A percentile compares a stretch with the other conserved stretches of the same genome.
phyloP scores from a whole-genome alignment of 805 yeast genomes.

The Myxozyma vanderwaltii region DNA sequence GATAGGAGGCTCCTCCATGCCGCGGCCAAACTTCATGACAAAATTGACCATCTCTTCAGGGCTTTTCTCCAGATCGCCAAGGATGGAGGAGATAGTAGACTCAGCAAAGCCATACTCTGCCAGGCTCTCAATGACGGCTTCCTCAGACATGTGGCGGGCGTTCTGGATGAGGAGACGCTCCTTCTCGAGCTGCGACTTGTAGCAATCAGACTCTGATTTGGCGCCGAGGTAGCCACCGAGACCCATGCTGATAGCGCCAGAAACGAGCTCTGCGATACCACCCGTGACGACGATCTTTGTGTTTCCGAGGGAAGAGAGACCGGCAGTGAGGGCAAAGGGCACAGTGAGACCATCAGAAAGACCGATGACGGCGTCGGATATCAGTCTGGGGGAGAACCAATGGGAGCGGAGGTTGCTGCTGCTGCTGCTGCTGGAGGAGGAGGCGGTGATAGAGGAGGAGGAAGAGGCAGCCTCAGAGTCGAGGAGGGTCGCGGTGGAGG shows the following conservation, averaged over 20 bases:
- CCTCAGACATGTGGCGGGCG: slow-evolving; percentile 53
- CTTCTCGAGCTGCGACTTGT: slow-evolving; percentile 34
- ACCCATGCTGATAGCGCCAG: slow-evolving; percentile 98
- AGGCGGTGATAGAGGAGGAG: slow-evolving; percentile 15
- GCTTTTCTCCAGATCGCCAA: slow-evolving; percentile 73
- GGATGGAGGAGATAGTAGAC: slow-evolving; percentile 69
- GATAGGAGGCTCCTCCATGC: slow-evolving; percentile 94
- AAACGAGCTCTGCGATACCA: slow-evolving; percentile 95
- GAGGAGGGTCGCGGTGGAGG: neutral
- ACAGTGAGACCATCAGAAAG: slow-evolving; percentile 94
- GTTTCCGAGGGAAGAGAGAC: slow-evolving; percentile 86
- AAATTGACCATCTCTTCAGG: slow-evolving; percentile 84
- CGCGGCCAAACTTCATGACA: slow-evolving; percentile 77
- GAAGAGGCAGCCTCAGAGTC: slow-evolving; percentile 12
- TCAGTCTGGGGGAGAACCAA: slow-evolving; percentile 68
- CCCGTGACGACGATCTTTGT: slow-evolving; percentile 91
- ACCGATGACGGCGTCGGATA: slow-evolving; percentile 92
- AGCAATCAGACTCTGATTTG: slow-evolving; percentile 62
- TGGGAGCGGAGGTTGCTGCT: slow-evolving; percentile 6
- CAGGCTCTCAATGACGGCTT: slow-evolving; percentile 78
- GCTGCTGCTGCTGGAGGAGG: neutral
- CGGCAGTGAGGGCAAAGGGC: slow-evolving; percentile 98
- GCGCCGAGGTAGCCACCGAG: slow-evolving; percentile 97
- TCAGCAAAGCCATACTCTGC: slow-evolving; percentile 69
- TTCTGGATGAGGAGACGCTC: slow-evolving; percentile 47